Percentiles rank a stretch among this genome's conserved stretches.
Conservation (phyloP, 2,329 filamentous ascomycete genomes). For the Ceratocystis huliohia region DNA sequence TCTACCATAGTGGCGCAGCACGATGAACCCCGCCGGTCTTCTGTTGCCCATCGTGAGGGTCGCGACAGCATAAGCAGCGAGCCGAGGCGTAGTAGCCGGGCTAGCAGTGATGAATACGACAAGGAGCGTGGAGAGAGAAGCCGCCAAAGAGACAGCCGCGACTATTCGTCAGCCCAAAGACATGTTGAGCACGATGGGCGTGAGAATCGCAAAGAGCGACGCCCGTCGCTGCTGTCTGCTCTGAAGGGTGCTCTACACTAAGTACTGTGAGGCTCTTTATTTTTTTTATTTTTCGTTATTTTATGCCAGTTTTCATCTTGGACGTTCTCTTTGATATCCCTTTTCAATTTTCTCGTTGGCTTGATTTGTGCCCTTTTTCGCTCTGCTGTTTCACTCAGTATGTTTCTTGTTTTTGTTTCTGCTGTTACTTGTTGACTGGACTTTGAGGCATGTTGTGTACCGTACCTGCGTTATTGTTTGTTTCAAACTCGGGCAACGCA, state of each 20-base stretch:
- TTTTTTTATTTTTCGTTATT: slow-evolving; percentile 9
- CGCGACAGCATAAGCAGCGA: slow-evolving; percentile 29
- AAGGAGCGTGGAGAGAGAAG: background rate
- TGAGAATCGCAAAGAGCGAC: slow-evolving; percentile 29
- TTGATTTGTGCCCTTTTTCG: no score
- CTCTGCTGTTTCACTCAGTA: no score
- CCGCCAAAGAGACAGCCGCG: background rate
- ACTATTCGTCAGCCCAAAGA: slow-evolving; percentile 26
- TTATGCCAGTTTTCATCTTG: no score
- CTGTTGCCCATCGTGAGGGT: slow-evolving; percentile 23
- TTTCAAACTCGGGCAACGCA: background rate
- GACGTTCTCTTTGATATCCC: no score
- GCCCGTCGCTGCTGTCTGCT: slow-evolving; percentile 44
- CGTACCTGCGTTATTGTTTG: background rate
- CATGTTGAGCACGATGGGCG: slow-evolving; percentile 27
- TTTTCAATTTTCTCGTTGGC: background rate
- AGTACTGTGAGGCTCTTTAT: slow-evolving; percentile 30
- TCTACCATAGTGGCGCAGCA: background rate
- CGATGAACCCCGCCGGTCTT: slow-evolving; percentile 9
- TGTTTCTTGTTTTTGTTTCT: background rate
- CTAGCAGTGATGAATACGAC: background rate
- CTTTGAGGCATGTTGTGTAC: background rate
- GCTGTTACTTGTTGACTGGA: no score
- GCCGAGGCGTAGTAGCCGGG: slow-evolving; percentile 25
- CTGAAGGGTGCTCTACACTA: slow-evolving; percentile 47